phyloP scores from a whole-genome alignment of 2,329 filamentous ascomycete genomes.

The Aspergillus caelatus region DNA sequence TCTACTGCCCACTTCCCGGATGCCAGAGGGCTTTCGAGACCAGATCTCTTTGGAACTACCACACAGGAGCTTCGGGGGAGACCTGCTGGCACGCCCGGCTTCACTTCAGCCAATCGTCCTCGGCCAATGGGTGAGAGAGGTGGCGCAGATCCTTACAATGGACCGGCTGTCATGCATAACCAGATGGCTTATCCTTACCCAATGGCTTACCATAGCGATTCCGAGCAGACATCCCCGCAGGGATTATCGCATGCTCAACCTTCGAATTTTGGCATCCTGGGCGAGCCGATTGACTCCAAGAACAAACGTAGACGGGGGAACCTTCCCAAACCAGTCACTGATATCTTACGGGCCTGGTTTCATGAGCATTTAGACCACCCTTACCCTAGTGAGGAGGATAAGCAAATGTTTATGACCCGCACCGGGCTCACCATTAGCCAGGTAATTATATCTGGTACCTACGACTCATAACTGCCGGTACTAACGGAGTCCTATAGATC shows the following conservation, averaged over 20 bases:
- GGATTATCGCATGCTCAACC: constrained; percentile 34
- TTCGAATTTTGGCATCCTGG: constrained; percentile 43
- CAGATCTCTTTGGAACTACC: constrained; percentile 23
- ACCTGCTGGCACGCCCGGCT: constrained; percentile 11
- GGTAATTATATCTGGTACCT: constrained; percentile 32
- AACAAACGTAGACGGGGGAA: constrained; percentile 72
- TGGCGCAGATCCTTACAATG: constrained; percentile 26
- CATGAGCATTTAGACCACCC: constrained; percentile 75
- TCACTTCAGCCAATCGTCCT: constrained; percentile 18
- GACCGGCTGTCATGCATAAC: constrained; percentile 28
- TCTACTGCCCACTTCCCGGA: constrained; percentile 31
- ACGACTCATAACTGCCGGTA: background rate
- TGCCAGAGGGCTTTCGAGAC: constrained; percentile 26
- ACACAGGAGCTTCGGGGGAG: constrained; percentile 29
- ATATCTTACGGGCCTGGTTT: constrained; percentile 80
- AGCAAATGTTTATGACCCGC: constrained; percentile 74
- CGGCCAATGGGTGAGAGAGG: constrained; percentile 29
- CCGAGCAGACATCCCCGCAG: constrained; percentile 36
- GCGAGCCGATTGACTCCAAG: constrained; percentile 41
- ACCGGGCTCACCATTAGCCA: constrained; percentile 77
- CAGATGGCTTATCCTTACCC: constrained; percentile 33
- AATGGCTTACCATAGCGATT: constrained; percentile 34
- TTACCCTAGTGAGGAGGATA: constrained; percentile 86
- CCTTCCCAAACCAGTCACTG: constrained; percentile 85
- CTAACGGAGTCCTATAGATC: constrained; percentile 39